Base-by-base conservation (phyloP, 2,329 filamentous ascomycete genomes). In the Xylaria sp. region DNA sequence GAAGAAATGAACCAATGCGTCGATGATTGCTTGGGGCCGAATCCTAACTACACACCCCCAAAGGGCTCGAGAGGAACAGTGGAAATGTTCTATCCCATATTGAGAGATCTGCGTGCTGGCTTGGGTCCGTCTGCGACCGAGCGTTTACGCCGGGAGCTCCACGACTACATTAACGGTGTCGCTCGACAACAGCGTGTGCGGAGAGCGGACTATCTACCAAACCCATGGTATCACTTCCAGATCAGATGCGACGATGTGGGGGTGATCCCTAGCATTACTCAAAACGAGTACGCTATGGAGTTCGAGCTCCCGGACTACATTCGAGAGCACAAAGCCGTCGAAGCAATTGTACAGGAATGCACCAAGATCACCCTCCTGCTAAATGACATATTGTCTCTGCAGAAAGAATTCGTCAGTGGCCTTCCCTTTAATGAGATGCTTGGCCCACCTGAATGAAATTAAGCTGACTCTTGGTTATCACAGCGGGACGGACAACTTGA, bases 321-420 rank as follows among this genome's bases (percentile, higher is more conserved):
- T 20, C 70, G 75, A 50, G 57, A 62, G 8, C 75, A 76, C 25
- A 74, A 77, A 61, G 75, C 76, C 8, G 70, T 78, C 62, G 74
- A 78, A 32, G 36, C 41, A 13, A 74, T 78, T 15, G 72, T 77
- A n/a, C 66, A 68, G 30, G 73, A 74, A 53, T 77, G 72, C 41
- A 76, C 74, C 4, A 74, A 74, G 41, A 60, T 78, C 10, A 74
- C 72, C 6, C 65, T 75, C 25, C 66, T 78, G 1, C 30, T 76
- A 9, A 77, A 78, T 45, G 76, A 78, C 30, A 60, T 77, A 13
- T 57, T 76, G 15, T 77, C 75, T 10, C 45, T 76, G n/a, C 75
- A 77, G 28, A 78, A 76, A 50, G 75, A 77, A 70, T 78, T 78
- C 52, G 75, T 78, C 60, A 64, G 76, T 74, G 18, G 20, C 58